Conservation (phyloP, 225 moss, liverwort and hornwort genomes). For the Takakia lepidozioides region DNA sequence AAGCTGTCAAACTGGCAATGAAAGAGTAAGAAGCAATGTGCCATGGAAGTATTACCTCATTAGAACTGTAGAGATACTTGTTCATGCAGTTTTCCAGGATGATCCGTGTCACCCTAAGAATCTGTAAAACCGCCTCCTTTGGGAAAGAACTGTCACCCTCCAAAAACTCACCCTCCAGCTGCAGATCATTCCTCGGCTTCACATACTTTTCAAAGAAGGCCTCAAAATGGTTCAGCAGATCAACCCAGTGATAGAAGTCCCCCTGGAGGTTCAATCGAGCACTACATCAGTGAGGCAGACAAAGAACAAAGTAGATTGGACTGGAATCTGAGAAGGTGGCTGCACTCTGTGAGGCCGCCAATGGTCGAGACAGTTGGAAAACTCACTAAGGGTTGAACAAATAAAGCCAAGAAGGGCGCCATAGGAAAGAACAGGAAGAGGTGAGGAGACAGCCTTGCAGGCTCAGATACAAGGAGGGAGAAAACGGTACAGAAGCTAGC, state of each 20-base stretch:
- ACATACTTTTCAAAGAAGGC: slow-evolving; percentile 88
- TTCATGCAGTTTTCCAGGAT: slow-evolving; percentile 91
- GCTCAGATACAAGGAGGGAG: no score
- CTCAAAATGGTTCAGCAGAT: slow-evolving; percentile 89
- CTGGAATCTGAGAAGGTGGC: no score
- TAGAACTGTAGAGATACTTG: slow-evolving; percentile 84
- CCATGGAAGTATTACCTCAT: slow-evolving; percentile 49
- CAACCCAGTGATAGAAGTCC: slow-evolving; percentile 97
- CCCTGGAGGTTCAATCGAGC: slow-evolving; percentile 45
- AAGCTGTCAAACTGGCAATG: no score
- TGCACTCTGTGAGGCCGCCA: no score
- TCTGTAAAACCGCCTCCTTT: slow-evolving; percentile 85
- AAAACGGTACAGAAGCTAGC: no score
- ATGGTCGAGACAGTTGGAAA: no score
- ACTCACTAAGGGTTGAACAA: no score
- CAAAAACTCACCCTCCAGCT: slow-evolving; percentile 74
- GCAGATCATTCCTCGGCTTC: slow-evolving; percentile 88
- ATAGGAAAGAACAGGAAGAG: no score
- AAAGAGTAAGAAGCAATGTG: not conserved
- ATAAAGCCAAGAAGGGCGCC: no score
- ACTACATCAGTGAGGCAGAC: no score
- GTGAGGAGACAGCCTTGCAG: no score
- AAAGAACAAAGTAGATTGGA: no score
- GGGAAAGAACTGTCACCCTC: slow-evolving; percentile 66
- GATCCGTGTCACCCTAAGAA: slow-evolving; percentile 86